These are phyloP conservation scores for Vigna angularis DNA, from an alignment of 306 rosid genomes.

Conservation along the genomic window DNA sequence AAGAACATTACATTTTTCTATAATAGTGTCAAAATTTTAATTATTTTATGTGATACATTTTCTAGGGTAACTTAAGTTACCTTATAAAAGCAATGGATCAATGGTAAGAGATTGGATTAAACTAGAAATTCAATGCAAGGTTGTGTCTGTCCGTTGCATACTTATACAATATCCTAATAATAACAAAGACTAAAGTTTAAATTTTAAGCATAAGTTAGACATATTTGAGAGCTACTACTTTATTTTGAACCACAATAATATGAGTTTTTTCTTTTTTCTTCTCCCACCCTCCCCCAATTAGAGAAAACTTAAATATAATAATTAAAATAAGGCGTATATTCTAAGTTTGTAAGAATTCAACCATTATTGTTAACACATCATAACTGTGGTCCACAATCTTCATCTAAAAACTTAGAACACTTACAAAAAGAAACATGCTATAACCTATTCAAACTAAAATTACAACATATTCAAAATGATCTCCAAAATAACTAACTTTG, in stretches of 20 bases:
- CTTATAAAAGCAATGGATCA: background rate
- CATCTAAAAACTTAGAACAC: background rate
- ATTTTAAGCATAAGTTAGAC: background rate
- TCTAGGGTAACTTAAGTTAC: background rate
- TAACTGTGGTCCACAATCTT: background rate
- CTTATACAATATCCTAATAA: background rate
- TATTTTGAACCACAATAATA: background rate
- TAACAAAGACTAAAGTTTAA: background rate
- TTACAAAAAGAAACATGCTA: constrained; percentile 9
- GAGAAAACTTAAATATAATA: no score
- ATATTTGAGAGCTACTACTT: background rate
- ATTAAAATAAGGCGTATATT: no score
- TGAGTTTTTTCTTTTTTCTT: no score
- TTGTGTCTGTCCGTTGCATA: background rate
- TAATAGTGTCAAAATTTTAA: background rate
- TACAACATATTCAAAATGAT: constrained; percentile 27
- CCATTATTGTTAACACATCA: background rate
- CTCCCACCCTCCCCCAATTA: no score
- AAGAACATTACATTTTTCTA: background rate
- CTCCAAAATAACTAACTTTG: background rate
- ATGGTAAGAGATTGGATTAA: background rate
- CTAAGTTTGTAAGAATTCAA: no score
- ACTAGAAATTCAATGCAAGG: background rate
- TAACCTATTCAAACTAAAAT: background rate
- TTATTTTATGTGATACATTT: background rate